phyloP scores from a whole-genome alignment of 495 filamentous ascomycete genomes.

The Xanthoparmelia taractica region DNA sequence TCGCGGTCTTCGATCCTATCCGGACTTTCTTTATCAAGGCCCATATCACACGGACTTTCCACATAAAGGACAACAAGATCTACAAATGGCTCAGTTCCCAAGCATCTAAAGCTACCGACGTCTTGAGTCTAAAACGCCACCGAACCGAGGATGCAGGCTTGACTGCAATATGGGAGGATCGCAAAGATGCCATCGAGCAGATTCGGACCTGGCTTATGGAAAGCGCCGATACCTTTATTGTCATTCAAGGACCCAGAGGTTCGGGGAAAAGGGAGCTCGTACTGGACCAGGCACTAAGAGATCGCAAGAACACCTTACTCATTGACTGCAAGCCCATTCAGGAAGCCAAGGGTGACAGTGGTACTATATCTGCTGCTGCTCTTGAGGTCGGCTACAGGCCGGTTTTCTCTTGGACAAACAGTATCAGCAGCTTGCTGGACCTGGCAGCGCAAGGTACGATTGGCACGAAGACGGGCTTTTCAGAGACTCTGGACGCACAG shows the following conservation, averaged over 20 bases:
- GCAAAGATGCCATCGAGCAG: constrained; percentile 68
- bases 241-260: constrained; percentile 85
- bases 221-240: constrained; percentile 83
- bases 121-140: constrained; percentile 50
- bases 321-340: constrained; percentile 93
- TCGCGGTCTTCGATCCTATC: constrained; percentile 87
- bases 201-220: constrained; percentile 83
- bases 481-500: constrained; percentile 86
- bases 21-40: constrained; percentile 85
- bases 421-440: constrained; percentile 81
- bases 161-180: constrained; percentile 79
- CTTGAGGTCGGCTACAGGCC: constrained; percentile 83
- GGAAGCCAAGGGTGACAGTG: constrained; percentile 84
- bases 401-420: constrained; percentile 95
- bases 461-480: constrained; percentile 90
- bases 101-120: constrained; percentile 53
- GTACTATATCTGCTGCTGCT: constrained; percentile 76
- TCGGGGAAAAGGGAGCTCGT: constrained; percentile 87
- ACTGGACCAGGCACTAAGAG: constrained; percentile 71
- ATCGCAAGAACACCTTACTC: constrained; percentile 69
- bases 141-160: constrained; percentile 60
- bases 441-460: constrained; percentile 90
- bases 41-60: constrained; percentile 71
- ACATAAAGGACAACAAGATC: constrained; percentile 60
- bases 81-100: constrained; percentile 76